Base-by-base conservation (phyloP, 257 asterid species). In the Ilex asprella region DNA sequence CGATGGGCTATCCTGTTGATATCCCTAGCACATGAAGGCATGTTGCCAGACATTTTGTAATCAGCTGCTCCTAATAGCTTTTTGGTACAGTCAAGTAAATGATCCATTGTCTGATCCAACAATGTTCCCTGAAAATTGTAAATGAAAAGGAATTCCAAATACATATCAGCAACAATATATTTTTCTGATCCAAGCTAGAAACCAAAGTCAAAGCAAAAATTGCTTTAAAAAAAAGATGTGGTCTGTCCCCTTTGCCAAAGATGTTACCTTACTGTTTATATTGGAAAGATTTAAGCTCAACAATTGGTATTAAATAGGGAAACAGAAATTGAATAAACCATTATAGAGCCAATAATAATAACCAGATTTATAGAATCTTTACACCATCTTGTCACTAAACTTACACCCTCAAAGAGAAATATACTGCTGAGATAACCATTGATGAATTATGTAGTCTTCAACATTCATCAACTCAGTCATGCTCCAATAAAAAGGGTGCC, bases 1-100 rank as follows among this genome's bases (percentile, higher is more conserved):
- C 10, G 30, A 21, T 16, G 27, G 30, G 57, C 30, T 35, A 71
- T 51, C 61, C 79, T 51, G 14, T 49, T 12, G 54, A 12, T 49
- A 2, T 49, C n/a, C 14, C 54, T 12, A 49, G 54, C 6, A 4
- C 10, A 0, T 12, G 54, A 11, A 53, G 57, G 57, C 29, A 53
- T 8, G 9, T 15, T 21, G 30, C 30, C 27, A 21, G 57, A 2
- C 57, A 8, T n/a, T 16, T 7, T 14, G 15, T 2, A 16, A 53
- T 53, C 57, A 53, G 3, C 30, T 15, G 2, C 57, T 53, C 27
- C 57, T 6, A 53, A 53, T 21, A 53, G 76, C 69, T 78, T 83
- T 69, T 73, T 57, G 52, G 79, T 73, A 68, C 96, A 86, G 55
- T 64, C 67, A 65, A 88, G 82, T 53, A 91, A 67, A 76, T 91